Conservation (phyloP, 805 yeast genomes). For the Pichia rugopelliculosa region DNA sequence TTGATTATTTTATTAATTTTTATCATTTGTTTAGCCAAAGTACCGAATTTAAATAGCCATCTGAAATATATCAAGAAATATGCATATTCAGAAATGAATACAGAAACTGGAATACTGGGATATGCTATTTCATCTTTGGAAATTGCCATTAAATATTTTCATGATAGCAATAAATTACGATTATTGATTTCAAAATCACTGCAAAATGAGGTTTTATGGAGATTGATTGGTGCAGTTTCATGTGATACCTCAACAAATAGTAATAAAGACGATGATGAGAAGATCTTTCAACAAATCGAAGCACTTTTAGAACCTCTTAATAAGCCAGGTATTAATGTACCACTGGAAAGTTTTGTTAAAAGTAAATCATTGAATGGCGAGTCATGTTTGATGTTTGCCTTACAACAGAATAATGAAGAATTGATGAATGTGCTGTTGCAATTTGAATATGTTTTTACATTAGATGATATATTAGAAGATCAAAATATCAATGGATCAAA, state of each 20-base stretch:
- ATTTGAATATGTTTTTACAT: constrained; percentile 42
- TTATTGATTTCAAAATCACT: constrained; percentile 28
- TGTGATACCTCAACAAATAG: constrained; percentile 18
- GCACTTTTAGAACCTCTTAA: constrained; percentile 13
- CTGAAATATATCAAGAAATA: constrained; percentile 59
- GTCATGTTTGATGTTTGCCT: constrained; percentile 59
- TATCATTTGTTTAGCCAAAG: constrained; percentile 58
- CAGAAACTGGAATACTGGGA: constrained; percentile 55
- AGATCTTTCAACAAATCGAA: constrained; percentile 10
- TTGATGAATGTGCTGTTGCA: constrained; percentile 41
- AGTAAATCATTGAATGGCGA: constrained; percentile 54
- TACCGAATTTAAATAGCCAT: constrained; percentile 54
- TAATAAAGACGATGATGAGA: constrained; percentile 17
- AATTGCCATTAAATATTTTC: constrained; percentile 67
- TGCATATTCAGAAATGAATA: constrained; percentile 32
- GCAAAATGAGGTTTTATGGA: constrained; percentile 49
- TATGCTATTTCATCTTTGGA: constrained; percentile 80
- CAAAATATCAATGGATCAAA: constrained; percentile 45
- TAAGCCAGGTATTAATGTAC: constrained; percentile 7
- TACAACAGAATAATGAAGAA: constrained; percentile 38
- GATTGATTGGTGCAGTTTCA: constrained; percentile 32
- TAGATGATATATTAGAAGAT: constrained; percentile 66
- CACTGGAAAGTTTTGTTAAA: constrained; percentile 23
- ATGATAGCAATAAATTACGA: constrained; percentile 31
- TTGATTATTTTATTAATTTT: constrained; percentile 64